phyloP scores from a whole-genome alignment of 495 filamentous ascomycete species.

The Aspergillus biplanus region DNA sequence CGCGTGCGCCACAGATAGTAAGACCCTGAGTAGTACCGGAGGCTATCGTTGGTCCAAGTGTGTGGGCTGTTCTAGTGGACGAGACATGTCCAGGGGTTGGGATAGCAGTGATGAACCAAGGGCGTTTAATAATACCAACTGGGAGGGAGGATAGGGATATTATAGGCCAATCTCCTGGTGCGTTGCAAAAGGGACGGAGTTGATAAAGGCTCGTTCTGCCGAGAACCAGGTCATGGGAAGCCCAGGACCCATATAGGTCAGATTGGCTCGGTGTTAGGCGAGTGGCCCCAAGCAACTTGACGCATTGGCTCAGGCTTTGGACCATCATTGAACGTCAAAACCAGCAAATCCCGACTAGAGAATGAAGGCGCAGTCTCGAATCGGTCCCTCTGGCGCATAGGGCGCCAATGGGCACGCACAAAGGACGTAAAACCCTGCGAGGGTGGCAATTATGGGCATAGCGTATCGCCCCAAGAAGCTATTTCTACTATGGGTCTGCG shows the following conservation, averaged over 20 bases:
- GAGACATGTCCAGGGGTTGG: conserved; percentile 18
- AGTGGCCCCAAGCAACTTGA: conserved; percentile 10
- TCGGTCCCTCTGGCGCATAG: conserved; percentile 10
- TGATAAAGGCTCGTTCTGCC: conserved; percentile 16
- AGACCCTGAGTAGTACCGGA: conserved; percentile 18
- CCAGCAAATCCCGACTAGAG: conserved; percentile 6
- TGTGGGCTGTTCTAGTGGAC: conserved; percentile 26
- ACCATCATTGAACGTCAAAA: conserved; percentile 12
- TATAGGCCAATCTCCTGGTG: conserved; percentile 14
- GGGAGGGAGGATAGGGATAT: conserved; percentile 21
- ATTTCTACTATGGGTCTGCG: conserved; percentile 31
- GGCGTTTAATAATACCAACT: conserved; percentile 13
- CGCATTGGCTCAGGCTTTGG: conserved; percentile 12
- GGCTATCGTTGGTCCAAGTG: conserved; percentile 30
- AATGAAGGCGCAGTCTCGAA: conserved; percentile 3
- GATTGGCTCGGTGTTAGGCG: conserved; percentile 23
- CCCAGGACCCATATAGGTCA: conserved; percentile 18
- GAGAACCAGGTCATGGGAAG: conserved; percentile 10
- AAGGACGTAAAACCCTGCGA: conserved; percentile 5
- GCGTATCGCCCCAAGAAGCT: conserved; percentile 25
- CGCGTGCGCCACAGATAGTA: conserved; percentile 19
- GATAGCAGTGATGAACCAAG: neutral
- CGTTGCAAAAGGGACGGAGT: conserved; percentile 1
- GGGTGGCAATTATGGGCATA: conserved; percentile 17
- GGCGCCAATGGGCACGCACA: conserved; percentile 15